Conservation (phyloP, 2,329 filamentous ascomycete species). For the Didymella segeticola region DNA sequence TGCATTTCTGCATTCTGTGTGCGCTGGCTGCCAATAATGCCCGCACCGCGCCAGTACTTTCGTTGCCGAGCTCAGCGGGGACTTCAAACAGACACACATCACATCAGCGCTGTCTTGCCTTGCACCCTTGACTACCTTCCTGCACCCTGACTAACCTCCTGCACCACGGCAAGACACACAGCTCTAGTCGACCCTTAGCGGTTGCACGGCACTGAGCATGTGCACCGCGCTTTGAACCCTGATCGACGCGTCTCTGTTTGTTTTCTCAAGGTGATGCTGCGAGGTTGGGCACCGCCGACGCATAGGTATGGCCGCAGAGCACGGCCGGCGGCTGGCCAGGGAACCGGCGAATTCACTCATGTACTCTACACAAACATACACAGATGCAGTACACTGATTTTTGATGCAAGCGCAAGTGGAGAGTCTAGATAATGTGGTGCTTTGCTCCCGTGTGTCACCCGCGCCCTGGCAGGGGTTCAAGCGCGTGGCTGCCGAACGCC, state of each 20-base stretch:
- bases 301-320: neutral
- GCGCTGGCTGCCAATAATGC: constrained; percentile 8
- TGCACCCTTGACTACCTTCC: neutral
- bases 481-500: constrained; percentile 13
- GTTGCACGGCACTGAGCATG: constrained; percentile 17
- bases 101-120: too few relatives aligned
- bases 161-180: constrained; percentile 10
- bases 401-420: neutral
- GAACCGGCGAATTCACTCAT: neutral
- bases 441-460: constrained; percentile 13
- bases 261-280: neutral
- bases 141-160: neutral
- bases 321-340: neutral
- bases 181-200: constrained; percentile 7
- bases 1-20: constrained; percentile 13
- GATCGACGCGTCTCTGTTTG: constrained; percentile 3
- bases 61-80: neutral
- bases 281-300: constrained; percentile 3
- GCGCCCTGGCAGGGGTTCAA: constrained; percentile 2
- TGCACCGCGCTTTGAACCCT: constrained; percentile 12
- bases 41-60: neutral
- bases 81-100: too few relatives aligned
- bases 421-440: neutral
- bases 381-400: neutral
- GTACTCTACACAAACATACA: neutral